Percentiles rank a stretch among this genome's conserved stretches.
phyloP scores from a whole-genome alignment of 2,329 filamentous ascomycete species.

The Ceratocystis cacaofunesta region DNA sequence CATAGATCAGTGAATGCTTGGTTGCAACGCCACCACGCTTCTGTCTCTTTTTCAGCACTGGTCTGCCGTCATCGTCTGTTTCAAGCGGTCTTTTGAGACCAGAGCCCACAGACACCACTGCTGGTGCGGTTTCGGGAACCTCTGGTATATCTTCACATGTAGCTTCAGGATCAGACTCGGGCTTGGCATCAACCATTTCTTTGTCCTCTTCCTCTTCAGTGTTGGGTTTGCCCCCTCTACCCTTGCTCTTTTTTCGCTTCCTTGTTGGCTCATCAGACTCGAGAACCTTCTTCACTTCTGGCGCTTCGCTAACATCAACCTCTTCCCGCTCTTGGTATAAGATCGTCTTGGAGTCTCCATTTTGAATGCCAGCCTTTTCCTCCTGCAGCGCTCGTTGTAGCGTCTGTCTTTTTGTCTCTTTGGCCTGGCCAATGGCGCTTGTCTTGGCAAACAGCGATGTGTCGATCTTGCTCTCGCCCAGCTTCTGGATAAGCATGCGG shows the following conservation, averaged over 20 bases:
- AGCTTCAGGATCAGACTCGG: conserved; percentile 14
- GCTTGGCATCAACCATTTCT: neutral
- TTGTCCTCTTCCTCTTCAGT: conserved; percentile 4
- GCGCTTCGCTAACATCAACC: conserved; percentile 8
- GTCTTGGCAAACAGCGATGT: conserved; percentile 68
- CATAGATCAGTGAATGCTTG: conserved; percentile 33
- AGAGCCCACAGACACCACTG: conserved; percentile 38
- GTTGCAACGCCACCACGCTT: conserved; percentile 48
- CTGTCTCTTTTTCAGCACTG: conserved; percentile 70
- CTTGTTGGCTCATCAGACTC: conserved; percentile 23
- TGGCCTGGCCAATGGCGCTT: conserved; percentile 56
- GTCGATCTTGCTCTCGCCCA: conserved; percentile 66
- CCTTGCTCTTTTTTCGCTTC: conserved; percentile 23
- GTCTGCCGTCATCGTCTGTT: conserved; percentile 60
- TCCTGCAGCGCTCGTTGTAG: conserved; percentile 49
- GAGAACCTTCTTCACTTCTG: conserved; percentile 10
- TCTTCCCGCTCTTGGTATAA: conserved; percentile 32
- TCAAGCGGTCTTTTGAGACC: conserved; percentile 82
- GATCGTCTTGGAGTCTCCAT: conserved; percentile 32
- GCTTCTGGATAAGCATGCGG: conserved; percentile 64
- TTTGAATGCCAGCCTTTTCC: conserved; percentile 46
- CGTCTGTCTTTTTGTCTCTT: conserved; percentile 57
- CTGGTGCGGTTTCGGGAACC: conserved; percentile 13
- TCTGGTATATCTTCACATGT: neutral
- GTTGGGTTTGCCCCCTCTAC: neutral